A percentile compares a stretch with the other conserved stretches of the same genome.
These are phyloP conservation scores for Penicillium salamii DNA, from an alignment of 495 filamentous ascomycete genomes.

Conservation along the genomic window DNA sequence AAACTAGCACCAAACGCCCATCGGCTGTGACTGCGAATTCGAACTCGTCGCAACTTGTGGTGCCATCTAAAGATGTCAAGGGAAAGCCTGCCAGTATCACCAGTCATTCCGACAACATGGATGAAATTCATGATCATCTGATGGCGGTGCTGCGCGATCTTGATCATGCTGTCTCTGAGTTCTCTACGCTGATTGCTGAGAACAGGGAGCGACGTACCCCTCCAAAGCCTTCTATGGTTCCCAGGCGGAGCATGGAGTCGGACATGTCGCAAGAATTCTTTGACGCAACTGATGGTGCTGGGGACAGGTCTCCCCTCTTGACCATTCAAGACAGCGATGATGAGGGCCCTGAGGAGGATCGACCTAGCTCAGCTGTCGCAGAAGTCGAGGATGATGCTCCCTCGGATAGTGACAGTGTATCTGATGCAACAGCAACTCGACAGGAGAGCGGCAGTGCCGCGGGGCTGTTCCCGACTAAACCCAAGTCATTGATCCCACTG, in stretches of 20 bases:
- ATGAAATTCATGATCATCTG: constrained; percentile 70
- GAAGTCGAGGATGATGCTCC: constrained; percentile 39
- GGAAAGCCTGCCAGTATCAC: constrained; percentile 37
- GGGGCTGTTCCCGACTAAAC: constrained; percentile 66
- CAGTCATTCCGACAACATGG: constrained; percentile 50
- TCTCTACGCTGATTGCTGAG: constrained; percentile 68
- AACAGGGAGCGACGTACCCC: constrained; percentile 75
- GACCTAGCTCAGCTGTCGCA: constrained; percentile 24
- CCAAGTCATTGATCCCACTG: constrained; percentile 74
- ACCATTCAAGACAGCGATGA: constrained; percentile 65
- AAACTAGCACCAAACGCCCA: constrained; percentile 26
- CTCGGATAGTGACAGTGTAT: constrained; percentile 56
- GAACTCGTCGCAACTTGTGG: constrained; percentile 53
- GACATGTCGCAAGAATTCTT: constrained; percentile 87
- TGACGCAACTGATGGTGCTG: constrained; percentile 74
- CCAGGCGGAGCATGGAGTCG: constrained; percentile 79
- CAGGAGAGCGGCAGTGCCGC: constrained; percentile 38
- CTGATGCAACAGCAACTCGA: constrained; percentile 31
- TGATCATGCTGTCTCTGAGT: constrained; percentile 77
- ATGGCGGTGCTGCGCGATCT: constrained; percentile 77
- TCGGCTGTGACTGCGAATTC: constrained; percentile 36
- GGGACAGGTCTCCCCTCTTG: constrained; percentile 62
- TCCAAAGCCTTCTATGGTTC: constrained; percentile 42
- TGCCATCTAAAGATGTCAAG: constrained; percentile 36
- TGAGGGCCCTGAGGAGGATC: constrained; percentile 36